phyloP scores from a whole-genome alignment of 768 basidiomycete species.

The Leucocoprinus sp. region DNA sequence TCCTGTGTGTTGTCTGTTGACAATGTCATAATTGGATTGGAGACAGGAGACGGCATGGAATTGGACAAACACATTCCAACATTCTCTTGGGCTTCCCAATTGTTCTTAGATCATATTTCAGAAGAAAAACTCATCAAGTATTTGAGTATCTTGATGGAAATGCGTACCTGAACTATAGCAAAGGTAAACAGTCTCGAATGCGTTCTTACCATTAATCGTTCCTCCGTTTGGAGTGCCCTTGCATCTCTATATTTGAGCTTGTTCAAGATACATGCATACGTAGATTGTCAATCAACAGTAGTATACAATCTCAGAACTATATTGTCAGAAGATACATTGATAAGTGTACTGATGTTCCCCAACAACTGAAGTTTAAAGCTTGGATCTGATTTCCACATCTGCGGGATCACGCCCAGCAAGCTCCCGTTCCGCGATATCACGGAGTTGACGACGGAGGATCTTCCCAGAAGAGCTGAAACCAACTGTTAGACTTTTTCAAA shows the following conservation, averaged over 20 bases:
- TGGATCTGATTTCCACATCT: conserved; percentile 23
- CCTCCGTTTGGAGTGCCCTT: conserved; percentile 43
- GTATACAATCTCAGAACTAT: not conserved
- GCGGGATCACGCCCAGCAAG: conserved; percentile 31
- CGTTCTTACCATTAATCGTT: conserved; percentile 40
- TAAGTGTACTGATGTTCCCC: not conserved
- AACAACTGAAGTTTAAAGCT: conserved; percentile 20
- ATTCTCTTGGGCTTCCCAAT: conserved; percentile 75
- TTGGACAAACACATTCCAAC: conserved; percentile 30
- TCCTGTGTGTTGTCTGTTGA: conserved; percentile 54
- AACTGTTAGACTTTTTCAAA: not conserved
- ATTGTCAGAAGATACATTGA: not conserved
- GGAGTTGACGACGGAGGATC: conserved; percentile 72
- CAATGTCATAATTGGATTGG: not conserved
- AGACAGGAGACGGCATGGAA: not conserved
- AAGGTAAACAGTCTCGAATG: conserved; percentile 54
- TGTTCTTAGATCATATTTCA: conserved; percentile 45
- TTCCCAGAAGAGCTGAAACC: conserved; percentile 72
- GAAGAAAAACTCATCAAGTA: not conserved
- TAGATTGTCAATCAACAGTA: not conserved
- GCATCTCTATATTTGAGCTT: too few species aligned
- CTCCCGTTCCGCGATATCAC: conserved; percentile 59
- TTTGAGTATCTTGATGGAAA: not conserved
- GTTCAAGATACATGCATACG: not conserved
- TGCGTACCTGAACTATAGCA: conserved; percentile 44